phyloP scores from a whole-genome alignment of 2,329 filamentous ascomycete species.

The Dothistroma pini region DNA sequence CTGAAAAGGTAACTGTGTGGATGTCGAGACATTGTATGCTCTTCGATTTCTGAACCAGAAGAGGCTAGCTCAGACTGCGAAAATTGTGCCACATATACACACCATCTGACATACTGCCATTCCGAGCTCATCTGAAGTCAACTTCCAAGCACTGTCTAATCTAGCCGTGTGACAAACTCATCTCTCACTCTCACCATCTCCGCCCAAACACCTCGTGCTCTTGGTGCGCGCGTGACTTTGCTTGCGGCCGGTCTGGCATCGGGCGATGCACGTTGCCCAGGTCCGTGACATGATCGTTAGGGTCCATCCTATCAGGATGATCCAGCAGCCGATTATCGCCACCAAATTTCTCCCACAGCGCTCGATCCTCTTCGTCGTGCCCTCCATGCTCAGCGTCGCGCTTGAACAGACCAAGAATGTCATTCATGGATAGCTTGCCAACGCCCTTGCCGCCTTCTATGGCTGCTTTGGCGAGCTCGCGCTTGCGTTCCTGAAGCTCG shows the following conservation, averaged over 20 bases:
- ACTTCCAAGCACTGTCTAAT: background rate
- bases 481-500: slow-evolving; percentile 91
- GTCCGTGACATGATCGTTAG: slow-evolving; percentile 5
- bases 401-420: slow-evolving; percentile 87
- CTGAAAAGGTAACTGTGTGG: background rate
- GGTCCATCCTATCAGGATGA: slow-evolving; percentile 13
- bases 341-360: slow-evolving; percentile 37
- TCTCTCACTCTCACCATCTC: slow-evolving; percentile 26
- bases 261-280: slow-evolving; percentile 9
- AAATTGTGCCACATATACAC: background rate
- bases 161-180: background rate
- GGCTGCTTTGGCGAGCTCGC: slow-evolving; percentile 82
- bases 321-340: slow-evolving; percentile 37
- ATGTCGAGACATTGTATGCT: background rate
- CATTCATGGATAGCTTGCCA: slow-evolving; percentile 84
- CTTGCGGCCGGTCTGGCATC: slow-evolving; percentile 17
- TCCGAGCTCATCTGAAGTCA: too few relatives aligned
- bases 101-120: background rate
- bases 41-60: background rate
- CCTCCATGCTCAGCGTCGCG: slow-evolving; percentile 56
- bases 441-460: slow-evolving; percentile 79
- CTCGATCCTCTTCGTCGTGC: slow-evolving; percentile 39
- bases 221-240: slow-evolving; percentile 15
- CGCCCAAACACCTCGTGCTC: slow-evolving; percentile 39
- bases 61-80: background rate